phyloP scores from a whole-genome alignment of 2,329 filamentous ascomycete genomes.

The Ophiostoma tasmaniense region DNA sequence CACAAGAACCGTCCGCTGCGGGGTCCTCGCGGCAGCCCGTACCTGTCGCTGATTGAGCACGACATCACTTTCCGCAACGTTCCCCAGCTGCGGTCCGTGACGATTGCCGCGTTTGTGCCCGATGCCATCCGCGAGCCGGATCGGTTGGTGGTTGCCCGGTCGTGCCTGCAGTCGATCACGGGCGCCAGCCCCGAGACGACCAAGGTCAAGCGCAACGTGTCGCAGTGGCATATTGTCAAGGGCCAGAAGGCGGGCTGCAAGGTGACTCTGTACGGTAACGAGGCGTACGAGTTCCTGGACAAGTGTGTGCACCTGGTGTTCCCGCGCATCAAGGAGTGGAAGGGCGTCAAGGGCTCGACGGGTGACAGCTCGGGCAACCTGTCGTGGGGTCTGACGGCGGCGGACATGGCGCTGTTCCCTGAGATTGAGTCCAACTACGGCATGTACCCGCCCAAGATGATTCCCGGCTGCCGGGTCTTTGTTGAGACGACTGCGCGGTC shows the following conservation, averaged over 20 bases:
- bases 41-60: slow-evolving; percentile 62
- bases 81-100: slow-evolving; percentile 71
- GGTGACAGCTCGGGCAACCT: slow-evolving; percentile 88
- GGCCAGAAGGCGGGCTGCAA: slow-evolving; percentile 69
- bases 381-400: slow-evolving; percentile 66
- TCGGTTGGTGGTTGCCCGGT: slow-evolving; percentile 71
- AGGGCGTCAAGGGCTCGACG: slow-evolving; percentile 55
- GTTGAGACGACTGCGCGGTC: slow-evolving; percentile 78
- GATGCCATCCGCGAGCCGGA: slow-evolving; percentile 61
- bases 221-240: slow-evolving; percentile 64
- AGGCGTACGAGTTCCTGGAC: slow-evolving; percentile 82
- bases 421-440: slow-evolving; percentile 90
- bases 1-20: slow-evolving; percentile 83
- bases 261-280: slow-evolving; percentile 65
- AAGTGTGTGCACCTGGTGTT: slow-evolving; percentile 86
- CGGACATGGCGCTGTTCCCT: slow-evolving; percentile 75
- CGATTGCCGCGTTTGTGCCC: slow-evolving; percentile 68
- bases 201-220: slow-evolving; percentile 59
- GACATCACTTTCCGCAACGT: slow-evolving; percentile 76
- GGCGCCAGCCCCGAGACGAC: slow-evolving; percentile 66
- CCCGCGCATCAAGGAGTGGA: slow-evolving; percentile 94
- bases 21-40: slow-evolving; percentile 73
- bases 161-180: slow-evolving; percentile 77
- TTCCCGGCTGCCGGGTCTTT: slow-evolving; percentile 76
- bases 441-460: slow-evolving; percentile 59